Percentiles rank a stretch among this genome's conserved stretches.
phyloP scores from a whole-genome alignment of 2,329 filamentous ascomycete species.

The Leptodontidium sp. region DNA sequence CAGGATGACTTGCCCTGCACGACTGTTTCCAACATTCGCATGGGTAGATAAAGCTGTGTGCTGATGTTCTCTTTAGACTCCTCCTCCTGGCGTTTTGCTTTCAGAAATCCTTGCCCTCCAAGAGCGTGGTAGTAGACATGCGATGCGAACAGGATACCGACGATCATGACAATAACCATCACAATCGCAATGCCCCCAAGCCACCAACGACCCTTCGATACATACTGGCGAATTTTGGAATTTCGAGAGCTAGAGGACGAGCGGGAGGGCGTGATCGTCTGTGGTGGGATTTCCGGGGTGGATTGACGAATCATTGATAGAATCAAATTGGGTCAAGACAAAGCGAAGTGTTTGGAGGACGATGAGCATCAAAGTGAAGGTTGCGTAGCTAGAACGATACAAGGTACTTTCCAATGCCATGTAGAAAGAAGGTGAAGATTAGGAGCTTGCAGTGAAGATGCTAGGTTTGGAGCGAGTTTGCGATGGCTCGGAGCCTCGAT shows the following conservation, averaged over 20 bases:
- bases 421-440: slow-evolving; percentile 9
- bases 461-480: background rate
- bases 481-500: background rate
- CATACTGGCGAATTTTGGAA: slow-evolving; percentile 24
- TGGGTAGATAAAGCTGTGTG: slow-evolving; percentile 35
- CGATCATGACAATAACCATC: slow-evolving; percentile 34
- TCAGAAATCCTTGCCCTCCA: slow-evolving; percentile 42
- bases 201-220: slow-evolving; percentile 32
- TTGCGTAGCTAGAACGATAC: slow-evolving; percentile 28
- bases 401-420: slow-evolving; percentile 33
- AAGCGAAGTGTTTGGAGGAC: slow-evolving; percentile 24
- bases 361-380: slow-evolving; percentile 32
- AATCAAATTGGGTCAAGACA: slow-evolving; percentile 17
- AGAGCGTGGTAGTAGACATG: slow-evolving; percentile 41
- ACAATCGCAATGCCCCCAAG: slow-evolving; percentile 32
- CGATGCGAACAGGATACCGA: slow-evolving; percentile 39
- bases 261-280: slow-evolving; percentile 26
- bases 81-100: slow-evolving; percentile 21
- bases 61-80: slow-evolving; percentile 1
- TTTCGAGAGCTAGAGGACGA: slow-evolving; percentile 32
- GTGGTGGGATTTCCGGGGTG: slow-evolving; percentile 18
- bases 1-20: slow-evolving; percentile 10
- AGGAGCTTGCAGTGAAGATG: slow-evolving; percentile 12
- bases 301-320: slow-evolving; percentile 34
- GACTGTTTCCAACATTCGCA: slow-evolving; percentile 32